These are phyloP conservation scores for Debaryomyces tyrocola DNA, from an alignment of 805 yeast genomes.

Conservation along the genomic window DNA sequence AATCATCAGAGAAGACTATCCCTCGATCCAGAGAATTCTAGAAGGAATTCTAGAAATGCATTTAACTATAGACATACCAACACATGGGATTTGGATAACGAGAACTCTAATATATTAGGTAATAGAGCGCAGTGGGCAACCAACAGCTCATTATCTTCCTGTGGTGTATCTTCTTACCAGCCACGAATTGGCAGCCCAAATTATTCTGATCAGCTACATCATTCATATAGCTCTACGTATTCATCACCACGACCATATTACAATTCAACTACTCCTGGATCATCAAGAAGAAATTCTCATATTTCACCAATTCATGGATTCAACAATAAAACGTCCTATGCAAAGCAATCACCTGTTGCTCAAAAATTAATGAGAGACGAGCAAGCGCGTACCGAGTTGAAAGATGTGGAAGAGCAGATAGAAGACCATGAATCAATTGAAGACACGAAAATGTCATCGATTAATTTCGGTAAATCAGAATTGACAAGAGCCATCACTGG, in stretches of 20 bases:
- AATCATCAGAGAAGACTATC: no score
- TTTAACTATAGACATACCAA: not conserved
- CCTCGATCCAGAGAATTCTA: not conserved
- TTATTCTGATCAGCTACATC: slow-evolving; percentile 1
- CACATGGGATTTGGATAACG: slow-evolving; percentile 33
- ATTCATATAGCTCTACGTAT: slow-evolving; percentile 3
- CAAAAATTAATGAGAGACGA: slow-evolving; percentile 4
- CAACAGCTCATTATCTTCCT: slow-evolving; percentile 13
- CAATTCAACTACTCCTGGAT: slow-evolving; percentile 7
- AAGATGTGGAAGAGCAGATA: slow-evolving; percentile 11
- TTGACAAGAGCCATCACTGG: slow-evolving; percentile 11
- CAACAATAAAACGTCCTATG: not conserved
- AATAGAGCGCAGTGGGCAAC: slow-evolving; percentile 9
- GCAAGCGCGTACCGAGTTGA: slow-evolving; percentile 1
- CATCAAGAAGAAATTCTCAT: slow-evolving; percentile 22
- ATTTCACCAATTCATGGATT: slow-evolving; percentile 17
- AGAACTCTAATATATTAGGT: slow-evolving; percentile 24
- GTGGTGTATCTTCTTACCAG: slow-evolving; percentile 3
- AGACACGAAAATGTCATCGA: slow-evolving; percentile 2
- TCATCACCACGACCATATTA: slow-evolving; percentile 4
- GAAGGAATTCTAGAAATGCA: not conserved
- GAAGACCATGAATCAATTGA: slow-evolving; percentile 13
- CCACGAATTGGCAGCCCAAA: slow-evolving; percentile 2
- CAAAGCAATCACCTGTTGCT: slow-evolving; percentile 1
- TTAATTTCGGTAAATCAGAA: slow-evolving; percentile 7